A percentile compares a stretch with the other conserved stretches of the same genome.
Conservation (phyloP, 1,139 yeast species). For the Lodderomyces orthopsilosis region DNA sequence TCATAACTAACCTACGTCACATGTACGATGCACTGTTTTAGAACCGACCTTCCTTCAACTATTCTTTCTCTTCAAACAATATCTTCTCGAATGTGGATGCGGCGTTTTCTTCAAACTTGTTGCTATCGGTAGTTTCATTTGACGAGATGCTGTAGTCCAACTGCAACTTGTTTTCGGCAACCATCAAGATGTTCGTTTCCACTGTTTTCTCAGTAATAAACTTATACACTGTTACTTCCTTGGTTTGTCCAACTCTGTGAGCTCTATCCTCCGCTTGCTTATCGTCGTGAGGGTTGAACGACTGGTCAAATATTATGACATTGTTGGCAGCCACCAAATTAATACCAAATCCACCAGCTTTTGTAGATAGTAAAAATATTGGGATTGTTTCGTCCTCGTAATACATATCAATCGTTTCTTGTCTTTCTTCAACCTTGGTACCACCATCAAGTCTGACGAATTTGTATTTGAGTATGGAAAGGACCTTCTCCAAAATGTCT, state of each 20-base stretch:
- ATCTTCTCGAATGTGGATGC: conserved; percentile 53
- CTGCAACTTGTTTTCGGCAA: conserved; percentile 89
- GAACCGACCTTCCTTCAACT: no score
- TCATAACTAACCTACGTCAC: no score
- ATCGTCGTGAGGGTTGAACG: conserved; percentile 97
- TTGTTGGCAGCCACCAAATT: conserved; percentile 93
- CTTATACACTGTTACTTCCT: conserved; percentile 78
- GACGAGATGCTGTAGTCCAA: conserved; percentile 68
- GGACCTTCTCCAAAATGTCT: conserved; percentile 78
- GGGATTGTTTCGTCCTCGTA: conserved; percentile 82
- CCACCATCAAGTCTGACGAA: conserved; percentile 90
- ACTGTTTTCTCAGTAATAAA: conserved; percentile 73
- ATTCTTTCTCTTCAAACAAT: conserved; percentile 25
- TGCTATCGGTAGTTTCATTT: conserved; percentile 28
- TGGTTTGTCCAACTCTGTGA: conserved; percentile 94
- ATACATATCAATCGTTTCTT: conserved; percentile 84
- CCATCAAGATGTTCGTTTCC: conserved; percentile 81
- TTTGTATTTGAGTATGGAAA: conserved; percentile 63
- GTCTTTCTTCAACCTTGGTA: conserved; percentile 90
- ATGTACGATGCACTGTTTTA: no score
- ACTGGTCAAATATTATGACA: conserved; percentile 87
- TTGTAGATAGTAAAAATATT: conserved; percentile 83
- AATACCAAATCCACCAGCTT: conserved; percentile 98
- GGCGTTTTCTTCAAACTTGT: conserved; percentile 51
- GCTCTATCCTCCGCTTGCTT: conserved; percentile 98